These are phyloP conservation scores for Hymenoscyphus scutula DNA, from an alignment of 2,329 filamentous ascomycete genomes.

Conservation along the genomic window DNA sequence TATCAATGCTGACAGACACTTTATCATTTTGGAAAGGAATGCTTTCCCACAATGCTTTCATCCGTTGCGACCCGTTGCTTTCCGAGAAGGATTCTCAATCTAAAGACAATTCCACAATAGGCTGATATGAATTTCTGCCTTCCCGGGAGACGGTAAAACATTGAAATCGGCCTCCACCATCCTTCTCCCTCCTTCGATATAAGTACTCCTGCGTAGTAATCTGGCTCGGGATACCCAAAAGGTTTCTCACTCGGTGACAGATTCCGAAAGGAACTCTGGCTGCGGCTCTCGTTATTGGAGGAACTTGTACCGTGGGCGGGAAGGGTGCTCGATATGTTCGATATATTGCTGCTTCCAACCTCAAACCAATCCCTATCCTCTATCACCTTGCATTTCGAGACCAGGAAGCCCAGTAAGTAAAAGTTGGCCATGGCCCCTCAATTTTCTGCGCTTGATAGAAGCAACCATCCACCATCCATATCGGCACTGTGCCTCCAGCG, in stretches of 20 bases:
- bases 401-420: background rate
- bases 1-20: slow-evolving; percentile 4
- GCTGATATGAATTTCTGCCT: slow-evolving; percentile 7
- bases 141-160: slow-evolving; percentile 5
- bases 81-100: background rate
- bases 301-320: background rate
- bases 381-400: slow-evolving; percentile 4
- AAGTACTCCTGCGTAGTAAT: slow-evolving; percentile 3
- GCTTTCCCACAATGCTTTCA: slow-evolving; percentile 8
- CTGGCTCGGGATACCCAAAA: slow-evolving; percentile 14
- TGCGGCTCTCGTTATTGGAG: slow-evolving; percentile 4
- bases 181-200: background rate
- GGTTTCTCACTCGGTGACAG: slow-evolving; percentile 3
- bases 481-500: slow-evolving; percentile 15
- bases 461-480: slow-evolving; percentile 3
- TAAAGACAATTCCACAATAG: slow-evolving; percentile 2
- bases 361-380: background rate
- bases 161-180: slow-evolving; percentile 8
- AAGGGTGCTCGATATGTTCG: slow-evolving; percentile 4
- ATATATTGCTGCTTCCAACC: background rate
- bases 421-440: background rate
- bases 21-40: background rate
- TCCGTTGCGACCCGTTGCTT: slow-evolving; percentile 5
- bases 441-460: background rate
- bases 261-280: slow-evolving; percentile 4